phyloP scores from a whole-genome alignment of 352 stramenopile genomes.

The Globisporangium heterothallicum region DNA sequence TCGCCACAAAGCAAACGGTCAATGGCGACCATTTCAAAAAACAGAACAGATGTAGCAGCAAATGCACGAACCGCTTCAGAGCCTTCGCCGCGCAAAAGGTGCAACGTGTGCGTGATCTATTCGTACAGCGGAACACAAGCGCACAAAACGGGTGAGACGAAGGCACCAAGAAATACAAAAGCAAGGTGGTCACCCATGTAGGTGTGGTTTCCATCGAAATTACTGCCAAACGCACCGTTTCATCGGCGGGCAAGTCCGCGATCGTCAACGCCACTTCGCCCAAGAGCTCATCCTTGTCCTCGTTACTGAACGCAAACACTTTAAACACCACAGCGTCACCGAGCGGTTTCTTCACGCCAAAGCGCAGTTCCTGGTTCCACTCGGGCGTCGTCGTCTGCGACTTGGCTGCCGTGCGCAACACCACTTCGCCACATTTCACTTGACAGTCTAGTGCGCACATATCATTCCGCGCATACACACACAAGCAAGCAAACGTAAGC shows the following conservation, averaged over 20 bases:
- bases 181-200: too few relatives aligned
- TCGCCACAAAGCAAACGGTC: background rate
- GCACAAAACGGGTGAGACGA: background rate
- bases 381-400: slow-evolving; percentile 36
- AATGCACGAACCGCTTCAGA: slow-evolving; percentile 5
- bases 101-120: slow-evolving; percentile 27
- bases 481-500: slow-evolving; percentile 1
- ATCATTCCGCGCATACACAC: background rate
- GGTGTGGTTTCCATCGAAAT: too few relatives aligned
- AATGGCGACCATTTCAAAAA: background rate
- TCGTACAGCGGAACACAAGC: background rate
- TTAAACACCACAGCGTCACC: slow-evolving; percentile 39
- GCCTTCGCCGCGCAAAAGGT: slow-evolving; percentile 11
- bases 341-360: slow-evolving; percentile 47
- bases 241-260: slow-evolving; percentile 26
- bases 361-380: slow-evolving; percentile 52
- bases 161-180: too few relatives aligned
- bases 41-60: background rate
- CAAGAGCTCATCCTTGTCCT: slow-evolving; percentile 33
- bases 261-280: slow-evolving; percentile 34
- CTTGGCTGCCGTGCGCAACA: slow-evolving; percentile 38
- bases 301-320: slow-evolving; percentile 42
- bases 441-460: slow-evolving; percentile 54
- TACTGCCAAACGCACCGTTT: slow-evolving; percentile 23
- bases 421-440: slow-evolving; percentile 42